Base-by-base conservation (phyloP, 2,329 filamentous ascomycete species). In the Sordariomycetes sp. region DNA sequence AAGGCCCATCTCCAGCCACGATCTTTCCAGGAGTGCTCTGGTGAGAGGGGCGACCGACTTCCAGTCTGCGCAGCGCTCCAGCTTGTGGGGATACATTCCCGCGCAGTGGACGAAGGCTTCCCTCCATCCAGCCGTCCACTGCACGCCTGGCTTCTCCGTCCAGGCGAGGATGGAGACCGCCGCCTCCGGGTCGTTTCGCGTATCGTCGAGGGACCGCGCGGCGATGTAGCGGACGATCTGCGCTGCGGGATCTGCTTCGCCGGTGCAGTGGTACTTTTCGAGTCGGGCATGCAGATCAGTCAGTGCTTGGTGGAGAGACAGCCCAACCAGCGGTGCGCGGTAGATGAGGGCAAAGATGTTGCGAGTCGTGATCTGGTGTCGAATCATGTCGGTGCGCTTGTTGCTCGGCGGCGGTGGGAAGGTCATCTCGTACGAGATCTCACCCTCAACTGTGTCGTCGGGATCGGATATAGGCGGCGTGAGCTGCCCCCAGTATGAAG, bases 321-420 rank as follows among this genome's bases (percentile, higher is more conserved):
- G 47, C 0, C 80, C 80, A 3, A 84, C 78, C 0, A 84, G 61
- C 0, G 79, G 78, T 16, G 73, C 72, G 33, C 74, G 67, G 45
- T 75, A 78, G 3, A 83, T 53, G 21, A 83, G 55, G 0, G 79
- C 79, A 44, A 85, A 75, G 29, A 83, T 70, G 45, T 84, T 85
- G 15, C 80, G 70, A 1, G 79, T 79, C 0, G 79, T 78, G 30
- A 83, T 65, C 42, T 79, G 74, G 41, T 81, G 66, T 1, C 74
- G 63, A 2, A 68, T 61, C 35, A 66, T 68, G 27, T 67, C 70
- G 14, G 53, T 53, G 46, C 54, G 66, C 44, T 47, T 64, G 25
- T 70, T 45, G 24, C 68, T 63, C 2, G 62, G 42, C 0, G 75
- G 75, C 0, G 74, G 64, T 0, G 76, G 68, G 39, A 83, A 79